Evolutionary conservation across 2,329 filamentous ascomycete genomes (phyloP).

Genomic region (Trichoderma atrobrunneum): DNA sequence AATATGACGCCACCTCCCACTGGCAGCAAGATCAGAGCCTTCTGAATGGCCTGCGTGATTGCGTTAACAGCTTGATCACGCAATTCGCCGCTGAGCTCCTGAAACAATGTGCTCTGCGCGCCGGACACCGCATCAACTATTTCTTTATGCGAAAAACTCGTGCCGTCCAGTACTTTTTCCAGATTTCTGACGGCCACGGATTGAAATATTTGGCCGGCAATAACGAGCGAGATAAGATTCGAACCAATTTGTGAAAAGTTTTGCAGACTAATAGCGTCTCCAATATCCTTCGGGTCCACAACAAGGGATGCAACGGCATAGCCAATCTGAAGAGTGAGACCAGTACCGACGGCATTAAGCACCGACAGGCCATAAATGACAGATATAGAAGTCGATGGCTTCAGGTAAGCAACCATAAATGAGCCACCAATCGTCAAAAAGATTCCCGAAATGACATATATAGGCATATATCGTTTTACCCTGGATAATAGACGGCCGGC

Average conservation of each 20-base stretch:
- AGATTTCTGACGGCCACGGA: background rate
- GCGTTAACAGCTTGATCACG: background rate
- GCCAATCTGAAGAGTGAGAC: background rate
- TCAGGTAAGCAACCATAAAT: background rate
- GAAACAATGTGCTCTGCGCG: background rate
- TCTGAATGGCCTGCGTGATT: background rate
- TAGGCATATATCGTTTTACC: background rate
- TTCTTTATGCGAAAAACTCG: background rate
- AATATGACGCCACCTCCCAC: background rate
- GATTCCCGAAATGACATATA: background rate
- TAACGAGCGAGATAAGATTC: background rate
- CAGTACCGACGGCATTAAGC: background rate
- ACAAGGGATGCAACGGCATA: background rate
- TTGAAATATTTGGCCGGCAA: background rate
- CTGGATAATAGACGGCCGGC: background rate
- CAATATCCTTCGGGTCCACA: background rate
- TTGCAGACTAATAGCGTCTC: background rate
- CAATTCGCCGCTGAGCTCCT: background rate
- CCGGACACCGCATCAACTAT: background rate
- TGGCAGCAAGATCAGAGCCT: background rate
- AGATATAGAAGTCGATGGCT: background rate
- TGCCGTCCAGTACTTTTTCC: background rate
- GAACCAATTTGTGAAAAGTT: background rate
- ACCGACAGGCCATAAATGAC: background rate
- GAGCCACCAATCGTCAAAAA: background rate